Evolutionary conservation across 2,329 filamentous ascomycete genomes (phyloP).

Genomic region (Botryotinia calthae): DNA sequence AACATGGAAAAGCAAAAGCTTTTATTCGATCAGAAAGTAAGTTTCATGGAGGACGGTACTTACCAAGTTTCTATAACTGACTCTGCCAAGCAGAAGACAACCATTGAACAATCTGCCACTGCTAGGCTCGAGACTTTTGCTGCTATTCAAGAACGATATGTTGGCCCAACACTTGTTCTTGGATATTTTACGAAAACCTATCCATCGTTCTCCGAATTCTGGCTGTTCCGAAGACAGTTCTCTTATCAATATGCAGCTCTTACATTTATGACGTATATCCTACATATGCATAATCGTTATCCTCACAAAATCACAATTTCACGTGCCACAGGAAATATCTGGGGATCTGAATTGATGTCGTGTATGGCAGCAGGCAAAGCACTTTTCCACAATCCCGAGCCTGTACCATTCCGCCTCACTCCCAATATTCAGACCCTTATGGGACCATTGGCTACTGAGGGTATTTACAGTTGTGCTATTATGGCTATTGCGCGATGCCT

Average conservation of each 20-base stretch:
- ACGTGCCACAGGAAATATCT: conserved; percentile 84
- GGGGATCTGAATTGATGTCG: conserved; percentile 92
- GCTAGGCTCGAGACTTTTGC: conserved; percentile 89
- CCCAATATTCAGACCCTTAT: conserved; percentile 95
- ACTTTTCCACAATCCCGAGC: conserved; percentile 91
- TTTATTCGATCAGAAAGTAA: conserved; percentile 58
- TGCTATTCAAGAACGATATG: conserved; percentile 91
- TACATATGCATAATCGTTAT: conserved; percentile 95
- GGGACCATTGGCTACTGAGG: conserved; percentile 92
- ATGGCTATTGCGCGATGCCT: conserved; percentile 96
- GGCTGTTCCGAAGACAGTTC: conserved; percentile 97
- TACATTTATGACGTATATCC: conserved; percentile 97
- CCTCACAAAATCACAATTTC: conserved; percentile 95
- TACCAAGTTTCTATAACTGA: conserved; percentile 34
- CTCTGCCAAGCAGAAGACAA: conserved; percentile 52
- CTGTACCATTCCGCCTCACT: conserved; percentile 94
- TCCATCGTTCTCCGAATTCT: conserved; percentile 89
- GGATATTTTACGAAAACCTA: conserved; percentile 89
- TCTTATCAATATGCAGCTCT: conserved; percentile 92
- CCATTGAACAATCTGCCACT: conserved; percentile 63
- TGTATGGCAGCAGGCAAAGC: conserved; percentile 81
- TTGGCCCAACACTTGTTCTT: conserved; percentile 76
- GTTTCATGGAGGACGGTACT: conserved; percentile 10
- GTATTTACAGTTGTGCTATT: conserved; percentile 89
- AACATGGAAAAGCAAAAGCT: conserved; percentile 91